Evolutionary conservation across 441 rosid species (phyloP).

Genomic region (Bruguiera hainesii): DNA sequence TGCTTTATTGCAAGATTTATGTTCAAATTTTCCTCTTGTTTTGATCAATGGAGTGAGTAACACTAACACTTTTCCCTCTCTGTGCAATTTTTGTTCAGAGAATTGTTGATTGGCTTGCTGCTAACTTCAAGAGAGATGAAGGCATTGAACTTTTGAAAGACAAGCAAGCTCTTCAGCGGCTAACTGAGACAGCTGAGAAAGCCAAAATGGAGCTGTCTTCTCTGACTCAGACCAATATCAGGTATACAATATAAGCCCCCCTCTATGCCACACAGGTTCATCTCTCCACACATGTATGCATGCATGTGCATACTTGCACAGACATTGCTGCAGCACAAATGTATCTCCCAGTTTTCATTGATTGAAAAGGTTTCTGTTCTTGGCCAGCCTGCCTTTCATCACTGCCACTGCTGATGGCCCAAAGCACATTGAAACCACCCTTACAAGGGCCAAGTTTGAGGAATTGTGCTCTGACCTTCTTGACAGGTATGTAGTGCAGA

Average conservation of each 20-base stretch:
- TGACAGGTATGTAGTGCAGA: slow-evolving; percentile 50
- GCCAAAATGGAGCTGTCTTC: slow-evolving; percentile 97
- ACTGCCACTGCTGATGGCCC: slow-evolving; percentile 97
- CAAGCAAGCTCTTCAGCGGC: slow-evolving; percentile 94
- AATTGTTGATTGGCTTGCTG: slow-evolving; percentile 92
- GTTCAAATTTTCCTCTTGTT: not conserved
- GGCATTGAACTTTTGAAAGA: slow-evolving; percentile 93
- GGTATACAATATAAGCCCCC: slow-evolving; percentile 26
- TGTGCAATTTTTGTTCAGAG: slow-evolving; percentile 41
- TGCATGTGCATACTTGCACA: no score
- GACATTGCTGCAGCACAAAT: no score
- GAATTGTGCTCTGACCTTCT: slow-evolving; percentile 85
- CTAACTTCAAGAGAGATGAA: slow-evolving; percentile 70
- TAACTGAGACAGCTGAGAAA: slow-evolving; percentile 95
- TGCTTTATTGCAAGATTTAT: no score
- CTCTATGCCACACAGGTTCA: not conserved
- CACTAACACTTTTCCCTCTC: not conserved
- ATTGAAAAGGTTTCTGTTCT: slow-evolving; percentile 3
- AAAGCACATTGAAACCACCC: slow-evolving; percentile 90
- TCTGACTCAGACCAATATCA: slow-evolving; percentile 74
- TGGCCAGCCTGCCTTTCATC: slow-evolving; percentile 82
- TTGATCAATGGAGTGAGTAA: not conserved
- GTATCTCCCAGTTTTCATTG: slow-evolving; percentile 15
- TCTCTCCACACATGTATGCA: no score
- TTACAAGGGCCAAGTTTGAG: slow-evolving; percentile 87